A percentile compares a stretch with the other conserved stretches of the same genome.
Conservation (phyloP, 441 rosid species). For the Corymbia calophylla region DNA sequence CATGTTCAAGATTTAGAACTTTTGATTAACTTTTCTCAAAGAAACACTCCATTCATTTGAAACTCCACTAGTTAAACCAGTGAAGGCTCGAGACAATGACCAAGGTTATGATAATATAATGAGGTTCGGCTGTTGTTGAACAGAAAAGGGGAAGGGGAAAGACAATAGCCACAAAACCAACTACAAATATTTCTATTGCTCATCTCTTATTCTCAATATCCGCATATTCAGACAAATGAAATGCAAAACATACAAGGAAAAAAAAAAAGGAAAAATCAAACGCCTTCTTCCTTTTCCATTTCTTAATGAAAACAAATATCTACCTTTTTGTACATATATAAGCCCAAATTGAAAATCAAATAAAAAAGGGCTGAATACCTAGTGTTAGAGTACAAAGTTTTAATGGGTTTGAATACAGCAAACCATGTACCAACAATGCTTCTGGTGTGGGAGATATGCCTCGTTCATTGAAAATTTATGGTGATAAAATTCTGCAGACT, state of each 20-base stretch:
- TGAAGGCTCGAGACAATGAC: not conserved
- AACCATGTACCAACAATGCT: not conserved
- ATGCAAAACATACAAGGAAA: not conserved
- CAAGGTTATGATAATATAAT: not conserved
- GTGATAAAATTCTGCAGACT: not conserved
- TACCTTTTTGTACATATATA: not conserved
- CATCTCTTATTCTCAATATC: not conserved
- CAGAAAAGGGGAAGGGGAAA: not conserved
- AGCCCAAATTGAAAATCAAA: not conserved
- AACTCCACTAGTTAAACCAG: not conserved
- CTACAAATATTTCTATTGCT: not conserved
- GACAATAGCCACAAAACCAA: not conserved
- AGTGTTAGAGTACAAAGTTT: not conserved
- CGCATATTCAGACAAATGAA: not conserved
- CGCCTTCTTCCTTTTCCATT: not conserved
- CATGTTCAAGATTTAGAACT: not conserved
- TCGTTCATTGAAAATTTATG: not conserved
- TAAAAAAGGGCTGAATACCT: not conserved
- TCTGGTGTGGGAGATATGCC: not conserved
- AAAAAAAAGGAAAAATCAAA: not conserved
- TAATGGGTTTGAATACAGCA: not conserved
- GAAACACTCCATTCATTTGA: too few relatives aligned
- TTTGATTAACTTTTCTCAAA: rapidly evolving
- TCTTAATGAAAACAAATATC: not conserved
- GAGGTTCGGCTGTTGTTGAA: not conserved